phyloP scores from a whole-genome alignment of 768 basidiomycete genomes.

The Leccinum aurantiacum region DNA sequence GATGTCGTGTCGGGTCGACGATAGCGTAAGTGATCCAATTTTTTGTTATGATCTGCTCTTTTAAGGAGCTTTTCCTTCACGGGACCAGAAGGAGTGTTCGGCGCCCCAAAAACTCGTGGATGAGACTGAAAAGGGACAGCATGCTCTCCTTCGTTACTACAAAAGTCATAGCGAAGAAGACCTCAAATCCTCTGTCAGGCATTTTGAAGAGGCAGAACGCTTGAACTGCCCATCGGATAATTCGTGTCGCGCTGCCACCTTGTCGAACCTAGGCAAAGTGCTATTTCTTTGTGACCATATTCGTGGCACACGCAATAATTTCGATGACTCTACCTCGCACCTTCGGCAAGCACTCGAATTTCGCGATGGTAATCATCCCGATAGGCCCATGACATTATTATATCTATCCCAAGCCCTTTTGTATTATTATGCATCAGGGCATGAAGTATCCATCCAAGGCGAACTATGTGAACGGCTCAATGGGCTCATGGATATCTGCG shows the following conservation, averaged over 20 bases:
- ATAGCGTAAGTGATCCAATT: neutral
- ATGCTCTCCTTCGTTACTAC: neutral
- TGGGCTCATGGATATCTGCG: neutral
- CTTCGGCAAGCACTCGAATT: slow-evolving; percentile 13
- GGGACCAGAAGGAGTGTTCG: neutral
- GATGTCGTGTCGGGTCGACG: neutral
- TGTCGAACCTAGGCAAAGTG: slow-evolving; percentile 18
- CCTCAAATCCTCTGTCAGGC: neutral
- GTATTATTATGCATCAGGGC: neutral
- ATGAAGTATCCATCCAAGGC: neutral
- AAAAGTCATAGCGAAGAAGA: neutral
- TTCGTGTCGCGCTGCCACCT: slow-evolving; percentile 5
- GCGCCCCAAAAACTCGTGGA: neutral
- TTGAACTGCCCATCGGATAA: neutral
- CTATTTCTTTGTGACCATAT: slow-evolving; percentile 4
- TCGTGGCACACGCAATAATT: neutral
- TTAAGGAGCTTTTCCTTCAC: neutral
- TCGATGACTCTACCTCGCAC: neutral
- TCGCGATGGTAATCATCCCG: neutral
- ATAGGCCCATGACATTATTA: slow-evolving; percentile 8
- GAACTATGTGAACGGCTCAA: neutral
- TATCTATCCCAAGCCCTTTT: neutral
- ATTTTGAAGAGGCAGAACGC: slow-evolving; percentile 3
- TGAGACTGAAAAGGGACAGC: slow-evolving; percentile 5
- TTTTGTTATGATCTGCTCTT: neutral